A percentile compares a stretch with the other conserved stretches of the same genome.
These are phyloP conservation scores for Melanomma pulvis-pyrius DNA, from an alignment of 495 filamentous ascomycete species.

Conservation along the genomic window DNA sequence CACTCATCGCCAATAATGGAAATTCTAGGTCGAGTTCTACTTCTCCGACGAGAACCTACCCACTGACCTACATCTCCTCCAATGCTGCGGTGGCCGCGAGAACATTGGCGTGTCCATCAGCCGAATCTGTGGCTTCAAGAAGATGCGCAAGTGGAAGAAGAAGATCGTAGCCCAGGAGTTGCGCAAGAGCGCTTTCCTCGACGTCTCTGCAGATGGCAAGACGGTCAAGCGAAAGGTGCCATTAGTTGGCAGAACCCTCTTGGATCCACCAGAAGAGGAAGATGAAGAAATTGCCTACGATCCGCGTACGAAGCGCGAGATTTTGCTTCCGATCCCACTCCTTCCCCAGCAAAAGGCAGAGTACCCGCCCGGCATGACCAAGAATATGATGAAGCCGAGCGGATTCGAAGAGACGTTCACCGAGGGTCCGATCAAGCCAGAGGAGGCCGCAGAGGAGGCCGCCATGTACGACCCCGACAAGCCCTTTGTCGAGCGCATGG, in stretches of 20 bases:
- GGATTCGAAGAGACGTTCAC: slow-evolving; percentile 67
- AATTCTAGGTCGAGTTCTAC: slow-evolving; percentile 47
- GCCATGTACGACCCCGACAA: slow-evolving; percentile 46
- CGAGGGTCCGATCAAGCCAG: slow-evolving; percentile 75
- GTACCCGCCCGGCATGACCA: slow-evolving; percentile 29
- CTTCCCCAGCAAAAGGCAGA: slow-evolving; percentile 21
- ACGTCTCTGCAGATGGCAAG: slow-evolving; percentile 41
- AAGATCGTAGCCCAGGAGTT: slow-evolving; percentile 39
- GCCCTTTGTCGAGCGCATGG: slow-evolving; percentile 60
- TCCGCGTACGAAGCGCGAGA: slow-evolving; percentile 10
- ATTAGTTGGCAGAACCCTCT: slow-evolving; percentile 7
- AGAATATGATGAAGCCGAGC: slow-evolving; percentile 42
- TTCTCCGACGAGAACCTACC: slow-evolving; percentile 50
- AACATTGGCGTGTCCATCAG: slow-evolving; percentile 44
- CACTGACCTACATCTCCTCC: slow-evolving; percentile 42
- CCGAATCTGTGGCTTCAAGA: slow-evolving; percentile 43
- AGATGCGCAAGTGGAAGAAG: slow-evolving; percentile 44
- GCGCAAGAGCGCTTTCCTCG: slow-evolving; percentile 40
- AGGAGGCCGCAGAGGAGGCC: slow-evolving; percentile 62
- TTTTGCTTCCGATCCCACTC: slow-evolving; percentile 3
- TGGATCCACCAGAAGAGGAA: slow-evolving; percentile 18
- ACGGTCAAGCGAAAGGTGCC: slow-evolving; percentile 38
- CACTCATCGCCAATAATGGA: background rate
- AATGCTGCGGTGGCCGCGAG: slow-evolving; percentile 35
- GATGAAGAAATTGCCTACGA: slow-evolving; percentile 33